Percentiles rank a stretch among this genome's conserved stretches.
These are phyloP conservation scores for Lentinula sp. DNA, from an alignment of 768 basidiomycete species.

Conservation along the genomic window DNA sequence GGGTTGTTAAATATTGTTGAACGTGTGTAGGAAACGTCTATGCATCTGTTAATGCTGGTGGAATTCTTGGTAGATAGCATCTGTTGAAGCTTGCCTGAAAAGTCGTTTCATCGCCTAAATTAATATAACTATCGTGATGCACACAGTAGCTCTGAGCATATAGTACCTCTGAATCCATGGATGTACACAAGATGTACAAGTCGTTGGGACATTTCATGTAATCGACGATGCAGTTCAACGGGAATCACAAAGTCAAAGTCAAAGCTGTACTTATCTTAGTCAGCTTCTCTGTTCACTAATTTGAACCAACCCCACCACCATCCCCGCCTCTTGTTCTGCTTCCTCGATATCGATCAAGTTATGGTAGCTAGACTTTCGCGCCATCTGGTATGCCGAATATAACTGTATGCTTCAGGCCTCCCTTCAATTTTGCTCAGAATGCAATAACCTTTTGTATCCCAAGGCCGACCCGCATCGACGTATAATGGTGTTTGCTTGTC, in stretches of 20 bases:
- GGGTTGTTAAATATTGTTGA: conserved; percentile 32
- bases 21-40: conserved; percentile 52
- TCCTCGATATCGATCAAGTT: background rate
- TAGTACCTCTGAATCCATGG: conserved; percentile 50
- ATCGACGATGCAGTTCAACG: background rate
- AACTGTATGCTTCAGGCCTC: conserved; percentile 50
- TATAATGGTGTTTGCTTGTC: conserved; percentile 85
- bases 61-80: background rate
- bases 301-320: background rate
- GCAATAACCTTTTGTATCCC: conserved; percentile 92
- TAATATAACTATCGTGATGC: background rate
- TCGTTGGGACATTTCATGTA: background rate
- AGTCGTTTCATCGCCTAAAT: conserved; percentile 47
- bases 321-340: background rate
- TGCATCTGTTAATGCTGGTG: background rate
- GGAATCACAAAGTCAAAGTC: too few relatives aligned
- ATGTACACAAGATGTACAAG: conserved; percentile 50
- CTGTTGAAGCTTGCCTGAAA: conserved; percentile 35
- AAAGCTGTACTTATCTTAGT: background rate
- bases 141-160: background rate
- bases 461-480: conserved; percentile 84
- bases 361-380: background rate
- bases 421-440: conserved; percentile 89
- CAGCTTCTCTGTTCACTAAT: background rate
- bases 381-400: background rate